These are phyloP conservation scores for Aurinia saxatilis DNA, from an alignment of 345 rosid genomes.

Conservation along the genomic window DNA sequence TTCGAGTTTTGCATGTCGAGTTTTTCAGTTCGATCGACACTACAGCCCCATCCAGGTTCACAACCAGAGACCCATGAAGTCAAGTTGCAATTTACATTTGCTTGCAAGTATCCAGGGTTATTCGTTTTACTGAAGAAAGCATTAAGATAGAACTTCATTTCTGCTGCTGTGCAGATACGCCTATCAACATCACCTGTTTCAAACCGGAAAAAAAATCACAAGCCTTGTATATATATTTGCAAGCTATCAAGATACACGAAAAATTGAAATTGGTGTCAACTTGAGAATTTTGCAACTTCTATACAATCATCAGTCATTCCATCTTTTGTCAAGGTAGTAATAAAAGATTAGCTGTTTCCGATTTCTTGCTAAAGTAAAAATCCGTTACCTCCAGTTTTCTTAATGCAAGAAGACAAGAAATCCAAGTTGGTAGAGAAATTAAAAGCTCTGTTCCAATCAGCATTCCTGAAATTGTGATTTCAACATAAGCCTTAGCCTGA, in stretches of 20 bases:
- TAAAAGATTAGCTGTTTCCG: no score
- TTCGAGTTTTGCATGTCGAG: slow-evolving; percentile 49
- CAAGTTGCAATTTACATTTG: slow-evolving; percentile 73
- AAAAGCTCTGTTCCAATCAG: slow-evolving; percentile 81
- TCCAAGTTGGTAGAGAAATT: slow-evolving; percentile 67
- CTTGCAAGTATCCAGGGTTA: slow-evolving; percentile 36
- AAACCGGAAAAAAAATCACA: slow-evolving; percentile 5
- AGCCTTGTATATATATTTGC: background rate
- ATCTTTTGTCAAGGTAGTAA: no score
- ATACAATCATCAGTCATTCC: no score
- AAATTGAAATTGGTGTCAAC: no score
- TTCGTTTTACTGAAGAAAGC: slow-evolving; percentile 37
- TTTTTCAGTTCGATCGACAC: slow-evolving; percentile 33
- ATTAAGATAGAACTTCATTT: slow-evolving; percentile 62
- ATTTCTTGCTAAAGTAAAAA: background rate
- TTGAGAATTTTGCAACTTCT: no score
- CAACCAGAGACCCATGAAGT: slow-evolving; percentile 85
- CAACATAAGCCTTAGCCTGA: background rate
- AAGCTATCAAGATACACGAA: no score
- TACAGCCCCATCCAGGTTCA: slow-evolving; percentile 98
- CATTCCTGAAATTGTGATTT: slow-evolving; percentile 53
- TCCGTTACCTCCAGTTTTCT: slow-evolving; percentile 48
- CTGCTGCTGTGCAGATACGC: slow-evolving; percentile 77
- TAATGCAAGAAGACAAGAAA: slow-evolving; percentile 60
- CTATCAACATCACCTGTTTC: slow-evolving; percentile 39